A percentile compares a stretch with the other conserved stretches of the same genome.
Evolutionary conservation across 1,139 yeast species (phyloP).

Genomic region (Suhomyces taliae): DNA sequence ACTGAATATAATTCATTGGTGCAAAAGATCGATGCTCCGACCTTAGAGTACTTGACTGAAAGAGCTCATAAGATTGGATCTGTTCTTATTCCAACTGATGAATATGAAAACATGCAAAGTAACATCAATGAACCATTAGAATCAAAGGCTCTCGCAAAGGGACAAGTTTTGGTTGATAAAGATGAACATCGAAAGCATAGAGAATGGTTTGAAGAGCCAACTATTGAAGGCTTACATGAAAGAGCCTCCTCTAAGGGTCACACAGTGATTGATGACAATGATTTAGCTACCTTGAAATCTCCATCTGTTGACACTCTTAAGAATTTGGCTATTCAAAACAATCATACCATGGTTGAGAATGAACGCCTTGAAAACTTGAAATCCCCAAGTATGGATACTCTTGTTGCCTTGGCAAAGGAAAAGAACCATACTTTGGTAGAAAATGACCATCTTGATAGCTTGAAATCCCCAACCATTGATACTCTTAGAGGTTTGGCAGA

Average conservation of each 20-base stretch:
- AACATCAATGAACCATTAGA: conserved; percentile 19
- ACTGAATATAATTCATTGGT: conserved; percentile 11
- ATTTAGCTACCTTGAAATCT: conserved; percentile 16
- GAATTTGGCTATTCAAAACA: conserved; percentile 10
- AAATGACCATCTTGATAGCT: conserved; percentile 9
- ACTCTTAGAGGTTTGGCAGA: neutral
- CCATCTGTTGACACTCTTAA: conserved; percentile 13
- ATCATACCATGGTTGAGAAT: conserved; percentile 17
- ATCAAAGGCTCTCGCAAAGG: conserved; percentile 14
- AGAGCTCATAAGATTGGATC: conserved; percentile 23
- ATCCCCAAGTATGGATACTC: no score
- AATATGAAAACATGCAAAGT: conserved; percentile 8
- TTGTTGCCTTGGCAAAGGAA: neutral
- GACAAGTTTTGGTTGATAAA: conserved; percentile 5
- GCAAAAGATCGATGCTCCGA: conserved; percentile 6
- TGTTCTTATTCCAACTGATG: conserved; percentile 3
- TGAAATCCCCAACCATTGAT: neutral
- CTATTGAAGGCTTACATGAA: conserved; percentile 13
- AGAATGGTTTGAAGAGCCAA: conserved; percentile 6
- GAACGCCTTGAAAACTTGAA: conserved; percentile 14
- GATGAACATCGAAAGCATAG: neutral
- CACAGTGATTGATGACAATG: conserved; percentile 17
- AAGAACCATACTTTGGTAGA: neutral
- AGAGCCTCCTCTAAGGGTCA: conserved; percentile 12
- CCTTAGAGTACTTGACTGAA: conserved; percentile 11